Base-by-base conservation (phyloP, 129 eudicot genomes). In the Erigeron canadensis region DNA sequence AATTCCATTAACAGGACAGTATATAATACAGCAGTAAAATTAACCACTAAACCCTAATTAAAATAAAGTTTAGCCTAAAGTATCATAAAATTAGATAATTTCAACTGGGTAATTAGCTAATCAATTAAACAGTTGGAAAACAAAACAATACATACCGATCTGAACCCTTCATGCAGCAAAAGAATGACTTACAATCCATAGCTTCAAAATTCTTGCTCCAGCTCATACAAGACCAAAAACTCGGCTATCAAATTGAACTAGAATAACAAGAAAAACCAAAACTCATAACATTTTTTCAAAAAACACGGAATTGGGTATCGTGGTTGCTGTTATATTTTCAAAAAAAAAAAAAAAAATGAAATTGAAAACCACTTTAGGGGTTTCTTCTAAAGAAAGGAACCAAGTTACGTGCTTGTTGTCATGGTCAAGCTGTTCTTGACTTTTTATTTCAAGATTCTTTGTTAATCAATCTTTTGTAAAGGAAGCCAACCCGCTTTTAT, bases 121-220 rank as follows among this genome's bases (percentile, higher is more conserved):
- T 50, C 51, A 54, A 51, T 50, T 41, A 43, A 79, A 73, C 9
- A 65, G 74, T 16, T 8, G 42, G 17, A 51, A 77, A 59, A 22
- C 8, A 48, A 53, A 71, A 40, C 10, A 54, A 22, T 60, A 72
- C 81, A 5, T 76, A 86, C 91, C 87, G 72, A 80, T 86, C 75
- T 37, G 67, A 80, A 37, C 73, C 73, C 34, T 60, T 63, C 28
- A 18, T 63, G 77, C 91, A 86, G 28, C 91, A 84, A 61, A 83
- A 75, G 44, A 83, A 17, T 0, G 79, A 64, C 23, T 81, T 75
- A 58, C 81, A 59, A 71, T 71, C 86, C 91, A 83, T 86, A 37
- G 16, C 10, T 38, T 17, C 57, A 50, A 77, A 64, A 77, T 61
- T 71, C 75, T 22, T 39, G 73, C 79, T 55, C 38, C 65, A 69